These are phyloP conservation scores for Grifola frondosa DNA, from an alignment of 1,284 basidiomycete genomes.

Conservation along the genomic window DNA sequence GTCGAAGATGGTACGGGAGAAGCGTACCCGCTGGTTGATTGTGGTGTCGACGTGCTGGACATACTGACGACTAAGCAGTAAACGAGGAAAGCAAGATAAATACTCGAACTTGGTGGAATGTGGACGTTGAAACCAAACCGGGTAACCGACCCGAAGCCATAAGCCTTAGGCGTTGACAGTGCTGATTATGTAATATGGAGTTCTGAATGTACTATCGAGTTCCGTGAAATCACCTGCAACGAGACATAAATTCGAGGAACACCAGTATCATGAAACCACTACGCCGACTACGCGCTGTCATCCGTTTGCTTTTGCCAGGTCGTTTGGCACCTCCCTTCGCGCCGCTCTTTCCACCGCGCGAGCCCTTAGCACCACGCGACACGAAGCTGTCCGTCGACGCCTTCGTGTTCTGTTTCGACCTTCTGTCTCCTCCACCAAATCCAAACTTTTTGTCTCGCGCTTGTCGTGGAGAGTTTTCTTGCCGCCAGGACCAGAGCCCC, in stretches of 20 bases:
- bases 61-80: too few species aligned
- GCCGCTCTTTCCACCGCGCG: conserved; percentile 31
- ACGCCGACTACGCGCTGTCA: conserved; percentile 46
- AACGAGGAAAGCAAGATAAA: too few species aligned
- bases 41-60: conserved; percentile 24
- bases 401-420: conserved; percentile 79
- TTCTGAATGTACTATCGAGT: too few species aligned
- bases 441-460: conserved; percentile 81
- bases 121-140: too few species aligned
- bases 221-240: too few species aligned
- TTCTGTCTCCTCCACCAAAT: conserved; percentile 64
- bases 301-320: conserved; percentile 62
- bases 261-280: too few species aligned
- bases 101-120: too few species aligned
- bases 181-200: too few species aligned
- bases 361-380: conserved; percentile 36
- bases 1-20: conserved; percentile 26
- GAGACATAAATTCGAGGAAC: too few species aligned
- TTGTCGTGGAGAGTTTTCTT: conserved; percentile 55
- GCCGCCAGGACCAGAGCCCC: conserved; percentile 36
- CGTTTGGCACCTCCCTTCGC: conserved; percentile 44
- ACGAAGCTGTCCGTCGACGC: conserved; percentile 75
- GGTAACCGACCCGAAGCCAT: too few species aligned
- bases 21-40: conserved; percentile 30
- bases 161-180: too few species aligned